Evolutionary conservation across 495 filamentous ascomycete species (phyloP).

Genomic region (Penicillium lividum): DNA sequence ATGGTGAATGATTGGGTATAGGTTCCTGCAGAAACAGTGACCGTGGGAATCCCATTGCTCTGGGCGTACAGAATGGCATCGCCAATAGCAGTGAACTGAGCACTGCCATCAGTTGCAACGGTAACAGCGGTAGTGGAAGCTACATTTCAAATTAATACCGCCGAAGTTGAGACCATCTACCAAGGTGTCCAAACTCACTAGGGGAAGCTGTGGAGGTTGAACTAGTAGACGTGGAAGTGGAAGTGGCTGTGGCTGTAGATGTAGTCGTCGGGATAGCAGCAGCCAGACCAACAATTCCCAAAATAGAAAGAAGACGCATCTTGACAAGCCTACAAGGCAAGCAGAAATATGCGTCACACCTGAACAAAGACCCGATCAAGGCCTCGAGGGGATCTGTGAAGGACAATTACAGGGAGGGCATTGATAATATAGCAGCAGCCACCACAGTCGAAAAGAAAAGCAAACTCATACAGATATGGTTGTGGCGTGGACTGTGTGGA

Average conservation of each 20-base stretch:
- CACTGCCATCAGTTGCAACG: slow-evolving; percentile 8
- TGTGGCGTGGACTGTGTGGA: background rate
- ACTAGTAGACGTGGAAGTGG: background rate
- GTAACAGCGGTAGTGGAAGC: slow-evolving; percentile 7
- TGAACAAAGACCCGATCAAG: background rate
- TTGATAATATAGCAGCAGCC: background rate
- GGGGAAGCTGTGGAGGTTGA: slow-evolving; percentile 3
- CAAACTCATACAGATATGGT: background rate
- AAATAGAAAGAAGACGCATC: slow-evolving; percentile 5
- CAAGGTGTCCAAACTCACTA: background rate
- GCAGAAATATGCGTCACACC: background rate
- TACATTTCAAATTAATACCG: background rate
- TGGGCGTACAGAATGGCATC: slow-evolving; percentile 18
- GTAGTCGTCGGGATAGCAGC: background rate
- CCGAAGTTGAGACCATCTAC: background rate
- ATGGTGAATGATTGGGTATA: slow-evolving; percentile 14
- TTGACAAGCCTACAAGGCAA: slow-evolving; percentile 4
- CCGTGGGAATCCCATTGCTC: slow-evolving; percentile 12
- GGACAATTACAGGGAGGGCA: background rate
- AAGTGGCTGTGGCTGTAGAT: background rate
- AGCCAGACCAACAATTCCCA: slow-evolving; percentile 1
- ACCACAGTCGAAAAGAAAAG: background rate
- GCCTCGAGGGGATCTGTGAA: background rate
- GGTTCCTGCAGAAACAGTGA: slow-evolving; percentile 16
- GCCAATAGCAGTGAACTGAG: slow-evolving; percentile 16